Evolutionary conservation across 2,329 filamentous ascomycete genomes (phyloP).

Genomic region (Penicillium freii): DNA sequence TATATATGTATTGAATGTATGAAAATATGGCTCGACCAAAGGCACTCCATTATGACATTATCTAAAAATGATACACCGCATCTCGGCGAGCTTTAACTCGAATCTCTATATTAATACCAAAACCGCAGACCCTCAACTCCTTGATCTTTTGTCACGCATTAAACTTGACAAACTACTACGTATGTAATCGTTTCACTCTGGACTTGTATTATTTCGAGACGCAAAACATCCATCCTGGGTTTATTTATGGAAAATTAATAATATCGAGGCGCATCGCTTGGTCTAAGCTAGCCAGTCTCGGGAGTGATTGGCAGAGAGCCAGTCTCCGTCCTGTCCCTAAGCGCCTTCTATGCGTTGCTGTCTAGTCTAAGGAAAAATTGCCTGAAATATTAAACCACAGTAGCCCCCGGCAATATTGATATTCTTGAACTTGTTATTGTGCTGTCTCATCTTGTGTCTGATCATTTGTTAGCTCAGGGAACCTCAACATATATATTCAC

Average conservation of each 20-base stretch:
- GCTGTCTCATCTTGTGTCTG: too few species aligned
- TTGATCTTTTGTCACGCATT: not conserved
- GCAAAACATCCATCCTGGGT: too few species aligned
- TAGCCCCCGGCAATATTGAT: too few species aligned
- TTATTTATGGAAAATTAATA: not conserved
- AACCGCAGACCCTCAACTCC: not conserved
- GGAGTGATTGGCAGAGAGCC: not conserved
- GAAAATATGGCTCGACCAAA: not conserved
- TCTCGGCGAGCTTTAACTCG: not conserved
- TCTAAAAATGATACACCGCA: not conserved
- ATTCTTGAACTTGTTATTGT: not conserved
- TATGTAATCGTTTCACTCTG: too few species aligned
- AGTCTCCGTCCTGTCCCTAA: not conserved
- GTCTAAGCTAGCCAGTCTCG: not conserved
- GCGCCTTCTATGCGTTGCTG: slow-evolving; percentile 3
- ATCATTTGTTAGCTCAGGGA: not conserved
- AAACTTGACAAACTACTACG: too few species aligned
- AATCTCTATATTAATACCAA: not conserved
- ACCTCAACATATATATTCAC: not conserved
- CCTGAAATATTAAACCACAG: not conserved
- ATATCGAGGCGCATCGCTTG: not conserved
- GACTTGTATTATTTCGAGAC: too few species aligned
- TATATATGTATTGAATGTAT: not conserved
- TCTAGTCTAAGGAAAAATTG: not conserved
- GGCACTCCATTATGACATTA: not conserved